Conservation (phyloP, 352 stramenopile species). For the Phytopythium vexans region DNA sequence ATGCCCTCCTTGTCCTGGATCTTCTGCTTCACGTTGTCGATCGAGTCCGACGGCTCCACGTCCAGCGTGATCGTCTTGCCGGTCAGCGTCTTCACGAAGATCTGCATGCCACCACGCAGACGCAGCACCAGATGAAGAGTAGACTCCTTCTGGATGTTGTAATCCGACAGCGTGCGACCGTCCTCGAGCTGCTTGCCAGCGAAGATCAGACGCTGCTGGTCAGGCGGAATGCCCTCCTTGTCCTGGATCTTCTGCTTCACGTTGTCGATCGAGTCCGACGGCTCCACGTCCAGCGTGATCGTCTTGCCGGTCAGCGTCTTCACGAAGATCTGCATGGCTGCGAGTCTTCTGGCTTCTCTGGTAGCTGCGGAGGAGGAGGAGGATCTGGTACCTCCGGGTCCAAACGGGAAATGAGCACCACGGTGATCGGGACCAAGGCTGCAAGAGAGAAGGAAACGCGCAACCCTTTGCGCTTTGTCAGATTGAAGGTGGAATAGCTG, state of each 20-base stretch:
- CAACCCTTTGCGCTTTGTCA: conserved; percentile 2
- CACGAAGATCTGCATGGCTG: conserved; percentile 54
- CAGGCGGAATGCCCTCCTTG: conserved; percentile 69
- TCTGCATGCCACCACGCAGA: conserved; percentile 70
- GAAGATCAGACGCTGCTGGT: conserved; percentile 7
- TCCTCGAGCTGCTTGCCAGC: conserved; percentile 90
- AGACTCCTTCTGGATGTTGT: conserved; percentile 94
- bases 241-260: conserved; percentile 96
- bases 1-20: conserved; percentile 92
- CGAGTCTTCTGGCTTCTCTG: conserved; percentile 1
- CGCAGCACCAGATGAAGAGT: conserved; percentile 92
- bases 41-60: no score
- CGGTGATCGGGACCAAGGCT: background rate
- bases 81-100: no score
- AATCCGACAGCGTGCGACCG: conserved; percentile 86
- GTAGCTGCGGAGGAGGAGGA: background rate
- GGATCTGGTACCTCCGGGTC: background rate
- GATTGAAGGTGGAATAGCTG: conserved; percentile 3
- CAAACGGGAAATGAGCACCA: conserved; percentile 9
- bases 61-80: no score
- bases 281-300: conserved; percentile 91
- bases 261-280: conserved; percentile 93
- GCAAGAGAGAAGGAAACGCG: conserved; percentile 1
- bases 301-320: conserved; percentile 94
- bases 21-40: no score